Conservation (phyloP, 2,329 filamentous ascomycete genomes). For the Fusarium circinatum region DNA sequence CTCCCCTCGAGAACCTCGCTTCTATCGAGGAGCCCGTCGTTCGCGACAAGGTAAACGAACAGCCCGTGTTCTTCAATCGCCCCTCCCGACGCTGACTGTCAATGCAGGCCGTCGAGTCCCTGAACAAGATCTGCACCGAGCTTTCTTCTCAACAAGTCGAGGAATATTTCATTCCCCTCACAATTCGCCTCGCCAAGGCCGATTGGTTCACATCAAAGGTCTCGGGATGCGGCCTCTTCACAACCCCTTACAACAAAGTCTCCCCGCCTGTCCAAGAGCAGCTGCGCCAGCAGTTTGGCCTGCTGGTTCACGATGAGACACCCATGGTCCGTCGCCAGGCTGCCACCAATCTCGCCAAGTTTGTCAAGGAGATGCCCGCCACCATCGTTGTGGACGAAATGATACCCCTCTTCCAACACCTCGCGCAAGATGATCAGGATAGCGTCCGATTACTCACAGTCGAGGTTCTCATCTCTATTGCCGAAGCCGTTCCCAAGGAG, state of each 20-base stretch:
- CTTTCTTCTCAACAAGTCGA: slow-evolving; percentile 93
- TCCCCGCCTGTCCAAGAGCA: slow-evolving; percentile 88
- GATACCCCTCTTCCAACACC: slow-evolving; percentile 98
- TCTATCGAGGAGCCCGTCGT: slow-evolving; percentile 98
- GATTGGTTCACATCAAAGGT: slow-evolving; percentile 99
- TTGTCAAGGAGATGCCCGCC: slow-evolving; percentile 95
- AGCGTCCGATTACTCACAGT: slow-evolving; percentile 96
- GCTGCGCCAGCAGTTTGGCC: slow-evolving; percentile 89
- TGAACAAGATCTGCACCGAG: slow-evolving; percentile 98
- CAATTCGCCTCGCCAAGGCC: slow-evolving; percentile 95
- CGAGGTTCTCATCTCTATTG: slow-evolving; percentile 94
- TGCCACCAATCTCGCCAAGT: slow-evolving; percentile 95
- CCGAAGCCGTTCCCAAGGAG: slow-evolving; percentile 97
- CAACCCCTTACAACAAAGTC: slow-evolving; percentile 91
- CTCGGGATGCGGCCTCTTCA: slow-evolving; percentile 95
- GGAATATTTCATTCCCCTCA: slow-evolving; percentile 96
- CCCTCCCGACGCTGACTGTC: slow-evolving; percentile 4
- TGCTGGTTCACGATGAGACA: slow-evolving; percentile 96
- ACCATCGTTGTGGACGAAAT: slow-evolving; percentile 96
- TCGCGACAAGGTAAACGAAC: slow-evolving; percentile 83
- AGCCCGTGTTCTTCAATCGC: slow-evolving; percentile 26
- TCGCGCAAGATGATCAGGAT: slow-evolving; percentile 96
- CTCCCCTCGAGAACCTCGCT: slow-evolving; percentile 95
- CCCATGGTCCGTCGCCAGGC: slow-evolving; percentile 98
- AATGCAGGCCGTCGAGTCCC: slow-evolving; percentile 89